A percentile compares a stretch with the other conserved stretches of the same genome.
phyloP scores from a whole-genome alignment of 352 stramenopile genomes.

The Phytophthora tentaculata region DNA sequence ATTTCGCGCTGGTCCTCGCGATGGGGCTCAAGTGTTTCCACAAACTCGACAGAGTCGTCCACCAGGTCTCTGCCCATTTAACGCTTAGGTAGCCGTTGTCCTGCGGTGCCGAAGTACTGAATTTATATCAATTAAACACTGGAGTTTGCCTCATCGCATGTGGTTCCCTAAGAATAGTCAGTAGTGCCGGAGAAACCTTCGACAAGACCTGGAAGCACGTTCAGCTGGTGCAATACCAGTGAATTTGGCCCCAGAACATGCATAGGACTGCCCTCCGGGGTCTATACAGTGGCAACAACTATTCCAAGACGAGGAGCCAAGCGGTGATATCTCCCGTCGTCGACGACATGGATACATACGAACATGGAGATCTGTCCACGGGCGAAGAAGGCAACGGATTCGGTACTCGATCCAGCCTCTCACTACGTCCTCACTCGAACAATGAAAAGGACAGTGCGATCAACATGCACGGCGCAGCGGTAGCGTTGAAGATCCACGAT shows the following conservation, averaged over 20 bases:
- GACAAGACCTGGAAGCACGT: background rate
- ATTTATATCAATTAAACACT: constrained; percentile 8
- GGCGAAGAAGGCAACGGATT: constrained; percentile 38
- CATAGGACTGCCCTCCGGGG: constrained; percentile 46
- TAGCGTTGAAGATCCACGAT: constrained; percentile 40
- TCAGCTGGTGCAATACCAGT: constrained; percentile 6
- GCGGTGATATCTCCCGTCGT: constrained; percentile 61
- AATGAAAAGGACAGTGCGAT: constrained; percentile 13
- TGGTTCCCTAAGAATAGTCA: constrained; percentile 32
- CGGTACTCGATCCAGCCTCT: constrained; percentile 10
- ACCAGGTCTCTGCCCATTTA: constrained; percentile 26
- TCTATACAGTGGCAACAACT: constrained; percentile 44
- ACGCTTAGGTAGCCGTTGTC: background rate
- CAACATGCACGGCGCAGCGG: constrained; percentile 19
- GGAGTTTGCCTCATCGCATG: constrained; percentile 15
- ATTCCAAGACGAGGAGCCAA: constrained; percentile 53
- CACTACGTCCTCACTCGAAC: constrained; percentile 19
- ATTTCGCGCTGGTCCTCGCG: constrained; percentile 25
- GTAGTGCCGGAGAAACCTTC: background rate
- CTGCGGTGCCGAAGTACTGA: background rate
- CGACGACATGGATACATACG: constrained; percentile 35
- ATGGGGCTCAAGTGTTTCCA: constrained; percentile 23
- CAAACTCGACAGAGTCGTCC: constrained; percentile 28
- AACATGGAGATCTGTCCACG: constrained; percentile 31
- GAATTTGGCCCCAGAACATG: constrained; percentile 30